These are phyloP conservation scores for Fomitopsis serialis DNA, from an alignment of 768 basidiomycete genomes.

Conservation along the genomic window DNA sequence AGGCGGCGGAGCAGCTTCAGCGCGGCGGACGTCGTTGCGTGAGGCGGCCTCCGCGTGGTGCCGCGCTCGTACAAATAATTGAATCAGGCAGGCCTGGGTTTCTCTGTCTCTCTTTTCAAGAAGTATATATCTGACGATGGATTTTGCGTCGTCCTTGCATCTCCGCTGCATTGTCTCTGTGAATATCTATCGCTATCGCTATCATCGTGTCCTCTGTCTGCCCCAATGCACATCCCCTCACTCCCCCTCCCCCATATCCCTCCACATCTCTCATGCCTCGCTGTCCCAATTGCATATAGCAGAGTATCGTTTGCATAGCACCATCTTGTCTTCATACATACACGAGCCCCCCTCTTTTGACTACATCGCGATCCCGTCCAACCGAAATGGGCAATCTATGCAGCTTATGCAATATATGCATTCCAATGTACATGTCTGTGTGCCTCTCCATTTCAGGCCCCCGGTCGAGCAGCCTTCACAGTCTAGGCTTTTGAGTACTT, in stretches of 20 bases:
- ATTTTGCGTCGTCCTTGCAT: not conserved
- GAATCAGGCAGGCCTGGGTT: not conserved
- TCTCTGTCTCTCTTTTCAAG: not conserved
- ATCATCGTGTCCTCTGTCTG: not conserved
- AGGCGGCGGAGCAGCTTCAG: slow-evolving; percentile 85
- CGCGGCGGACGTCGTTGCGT: slow-evolving; percentile 79
- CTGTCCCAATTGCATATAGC: not conserved
- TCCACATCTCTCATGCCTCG: not conserved
- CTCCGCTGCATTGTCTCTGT: slow-evolving; percentile 15
- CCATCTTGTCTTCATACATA: not conserved
- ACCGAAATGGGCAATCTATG: not conserved
- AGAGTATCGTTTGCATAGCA: slow-evolving; percentile 1
- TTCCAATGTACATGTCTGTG: not conserved
- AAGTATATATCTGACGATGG: not conserved
- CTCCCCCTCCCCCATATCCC: not conserved
- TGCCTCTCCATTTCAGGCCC: too few species aligned
- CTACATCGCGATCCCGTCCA: not conserved
- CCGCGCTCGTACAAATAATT: not conserved
- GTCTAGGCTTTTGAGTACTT: slow-evolving; percentile 52
- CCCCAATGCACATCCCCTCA: too few species aligned
- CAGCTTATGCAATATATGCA: not conserved
- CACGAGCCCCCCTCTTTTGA: not conserved
- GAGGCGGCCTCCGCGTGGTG: slow-evolving; percentile 15
- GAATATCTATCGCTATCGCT: slow-evolving; percentile 16
- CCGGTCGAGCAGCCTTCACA: too few species aligned